A percentile compares a stretch with the other conserved stretches of the same genome.
phyloP scores from a whole-genome alignment of 2,329 filamentous ascomycete species.

The Penicillium occitanis region DNA sequence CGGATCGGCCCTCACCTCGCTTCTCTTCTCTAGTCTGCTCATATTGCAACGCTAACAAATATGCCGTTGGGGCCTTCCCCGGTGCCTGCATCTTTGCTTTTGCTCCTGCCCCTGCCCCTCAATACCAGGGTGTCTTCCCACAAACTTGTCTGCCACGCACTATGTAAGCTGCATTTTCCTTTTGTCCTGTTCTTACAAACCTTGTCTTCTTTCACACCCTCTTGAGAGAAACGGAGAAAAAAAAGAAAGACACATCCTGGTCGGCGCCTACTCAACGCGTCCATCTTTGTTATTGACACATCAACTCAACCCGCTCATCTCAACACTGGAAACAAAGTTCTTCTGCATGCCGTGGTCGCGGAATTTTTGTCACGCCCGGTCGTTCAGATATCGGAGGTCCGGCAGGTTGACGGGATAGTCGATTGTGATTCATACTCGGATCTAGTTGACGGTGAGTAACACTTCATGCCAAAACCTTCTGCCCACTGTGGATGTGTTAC shows the following conservation, averaged over 20 bases:
- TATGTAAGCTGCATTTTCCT: conserved; percentile 22
- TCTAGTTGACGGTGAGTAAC: conserved; percentile 16
- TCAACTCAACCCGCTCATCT: conserved; percentile 8
- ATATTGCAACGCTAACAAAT: conserved; percentile 20
- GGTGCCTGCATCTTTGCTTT: conserved; percentile 20
- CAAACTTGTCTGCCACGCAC: conserved; percentile 14
- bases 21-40: conserved; percentile 23
- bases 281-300: conserved; percentile 7
- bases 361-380: conserved; percentile 15
- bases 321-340: conserved; percentile 10
- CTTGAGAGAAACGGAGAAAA: not conserved
- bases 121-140: conserved; percentile 16
- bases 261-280: not conserved
- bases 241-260: conserved; percentile 12
- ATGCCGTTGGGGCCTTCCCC: conserved; percentile 18
- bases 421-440: conserved; percentile 20
- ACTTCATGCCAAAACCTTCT: not conserved
- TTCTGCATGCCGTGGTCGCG: conserved; percentile 20
- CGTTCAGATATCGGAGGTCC: conserved; percentile 20
- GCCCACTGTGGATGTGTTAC: conserved; percentile 5
- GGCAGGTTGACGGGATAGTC: conserved; percentile 19
- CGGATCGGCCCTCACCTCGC: conserved; percentile 30
- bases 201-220: conserved; percentile 13
- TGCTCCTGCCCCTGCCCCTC: conserved; percentile 21
- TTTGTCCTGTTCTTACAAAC: conserved; percentile 9